These are phyloP conservation scores for Teratosphaeria zuluensis DNA, from an alignment of 2,329 filamentous ascomycete species.

Conservation along the genomic window DNA sequence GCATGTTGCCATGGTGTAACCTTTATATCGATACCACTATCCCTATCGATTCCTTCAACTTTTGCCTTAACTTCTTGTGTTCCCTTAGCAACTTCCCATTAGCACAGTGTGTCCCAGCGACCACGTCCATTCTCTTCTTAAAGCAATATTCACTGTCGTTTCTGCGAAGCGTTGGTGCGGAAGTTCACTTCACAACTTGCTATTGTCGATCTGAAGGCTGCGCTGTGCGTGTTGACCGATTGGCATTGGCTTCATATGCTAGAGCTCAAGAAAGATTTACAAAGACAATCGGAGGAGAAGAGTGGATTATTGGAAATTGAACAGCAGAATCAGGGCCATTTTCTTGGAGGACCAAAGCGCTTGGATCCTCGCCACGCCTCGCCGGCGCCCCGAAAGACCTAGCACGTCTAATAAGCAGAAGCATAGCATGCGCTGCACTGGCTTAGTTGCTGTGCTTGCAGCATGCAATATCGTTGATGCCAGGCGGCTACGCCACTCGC, in stretches of 20 bases:
- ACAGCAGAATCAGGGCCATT: too few species aligned
- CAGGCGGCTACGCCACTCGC: not conserved
- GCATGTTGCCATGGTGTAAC: not conserved
- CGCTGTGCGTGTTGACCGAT: too few species aligned
- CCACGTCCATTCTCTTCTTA: conserved; percentile 7
- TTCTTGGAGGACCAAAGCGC: too few species aligned
- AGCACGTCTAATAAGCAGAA: not conserved
- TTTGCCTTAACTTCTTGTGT: not conserved
- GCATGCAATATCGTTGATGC: not conserved
- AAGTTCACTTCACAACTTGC: not conserved
- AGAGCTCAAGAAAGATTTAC: too few species aligned
- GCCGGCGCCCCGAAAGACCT: not conserved
- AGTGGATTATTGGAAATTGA: too few species aligned
- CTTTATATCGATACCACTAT: not conserved
- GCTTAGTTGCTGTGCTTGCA: not conserved
- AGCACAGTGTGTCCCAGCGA: conserved; percentile 6
- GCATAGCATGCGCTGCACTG: not conserved
- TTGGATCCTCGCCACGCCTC: not conserved
- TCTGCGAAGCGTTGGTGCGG: not conserved
- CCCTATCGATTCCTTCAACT: not conserved
- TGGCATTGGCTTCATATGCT: too few species aligned
- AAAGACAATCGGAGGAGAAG: too few species aligned
- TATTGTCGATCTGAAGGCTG: not conserved
- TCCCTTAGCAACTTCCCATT: not conserved
- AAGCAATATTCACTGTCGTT: not conserved